Percentiles rank a stretch among this genome's conserved stretches.
Conservation (phyloP, 805 yeast species). For the Hemisphaericaspora nanyangensis region DNA sequence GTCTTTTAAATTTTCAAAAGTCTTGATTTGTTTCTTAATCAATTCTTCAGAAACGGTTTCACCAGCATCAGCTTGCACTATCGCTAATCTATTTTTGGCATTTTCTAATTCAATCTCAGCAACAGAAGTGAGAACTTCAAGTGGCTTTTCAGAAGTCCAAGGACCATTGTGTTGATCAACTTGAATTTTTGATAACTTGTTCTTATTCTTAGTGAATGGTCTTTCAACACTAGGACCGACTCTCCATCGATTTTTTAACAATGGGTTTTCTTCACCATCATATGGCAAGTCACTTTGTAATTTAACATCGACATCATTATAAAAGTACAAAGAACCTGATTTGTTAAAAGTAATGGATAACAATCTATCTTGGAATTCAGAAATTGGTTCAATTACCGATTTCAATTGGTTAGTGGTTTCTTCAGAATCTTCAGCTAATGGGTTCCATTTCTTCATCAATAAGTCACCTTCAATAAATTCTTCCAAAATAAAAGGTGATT, state of each 20-base stretch:
- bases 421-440: constrained; percentile 54
- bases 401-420: constrained; percentile 48
- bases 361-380: constrained; percentile 58
- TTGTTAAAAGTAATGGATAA: constrained; percentile 59
- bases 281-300: constrained; percentile 46
- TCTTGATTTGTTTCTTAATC: constrained; percentile 49
- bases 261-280: constrained; percentile 57
- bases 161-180: constrained; percentile 67
- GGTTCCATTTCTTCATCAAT: constrained; percentile 89
- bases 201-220: constrained; percentile 68
- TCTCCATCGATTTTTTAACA: constrained; percentile 68
- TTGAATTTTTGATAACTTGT: constrained; percentile 46
- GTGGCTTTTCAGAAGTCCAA: constrained; percentile 58
- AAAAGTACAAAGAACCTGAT: constrained; percentile 81
- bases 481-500: constrained; percentile 74
- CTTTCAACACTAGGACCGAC: constrained; percentile 89
- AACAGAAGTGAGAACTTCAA: constrained; percentile 59
- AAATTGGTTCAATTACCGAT: constrained; percentile 66
- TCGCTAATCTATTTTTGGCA: constrained; percentile 48
- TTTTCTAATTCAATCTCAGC: constrained; percentile 66
- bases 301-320: constrained; percentile 54
- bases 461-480: constrained; percentile 77
- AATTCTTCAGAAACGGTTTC: constrained; percentile 39
- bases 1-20: constrained; percentile 56
- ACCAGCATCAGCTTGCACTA: constrained; percentile 51